Conservation (phyloP, 257 asterid genomes). For the Fraxinus pennsylvanica region DNA sequence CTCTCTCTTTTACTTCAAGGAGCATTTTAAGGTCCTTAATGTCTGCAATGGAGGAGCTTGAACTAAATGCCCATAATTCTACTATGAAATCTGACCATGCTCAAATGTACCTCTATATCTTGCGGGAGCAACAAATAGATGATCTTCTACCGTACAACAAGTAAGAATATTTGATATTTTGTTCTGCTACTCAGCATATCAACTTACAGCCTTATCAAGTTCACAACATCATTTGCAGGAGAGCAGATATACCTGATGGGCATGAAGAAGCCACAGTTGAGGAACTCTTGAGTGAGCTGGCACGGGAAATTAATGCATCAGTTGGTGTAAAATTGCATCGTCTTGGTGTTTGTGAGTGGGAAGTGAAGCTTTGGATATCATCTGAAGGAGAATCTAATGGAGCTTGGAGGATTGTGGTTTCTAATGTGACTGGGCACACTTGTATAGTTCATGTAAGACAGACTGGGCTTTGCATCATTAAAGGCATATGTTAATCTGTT, state of each 20-base stretch:
- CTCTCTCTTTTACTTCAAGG: constrained; percentile 82
- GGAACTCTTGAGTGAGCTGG: constrained; percentile 66
- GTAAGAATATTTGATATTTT: constrained; percentile 44
- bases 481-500: not conserved
- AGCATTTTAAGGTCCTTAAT: constrained; percentile 82
- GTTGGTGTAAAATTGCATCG: constrained; percentile 94
- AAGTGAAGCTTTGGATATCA: constrained; percentile 89
- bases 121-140: constrained; percentile 82
- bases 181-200: not conserved
- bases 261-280: constrained; percentile 67
- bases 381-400: constrained; percentile 91
- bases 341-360: constrained; percentile 93
- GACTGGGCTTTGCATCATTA: constrained; percentile 5
- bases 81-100: constrained; percentile 87
- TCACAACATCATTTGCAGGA: constrained; percentile 48
- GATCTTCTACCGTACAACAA: constrained; percentile 81
- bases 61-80: constrained; percentile 87
- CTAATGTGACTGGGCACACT: constrained; percentile 92
- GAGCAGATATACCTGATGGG: constrained; percentile 49
- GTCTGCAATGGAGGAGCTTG: constrained; percentile 98
- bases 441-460: constrained; percentile 86
- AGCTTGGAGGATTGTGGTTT: constrained; percentile 92
- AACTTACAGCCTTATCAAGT: constrained; percentile 18
- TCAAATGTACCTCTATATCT: constrained; percentile 82
- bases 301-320: constrained; percentile 66